Evolutionary conservation across 306 rosid genomes (phyloP).

Genomic region (Lupinus albus): DNA sequence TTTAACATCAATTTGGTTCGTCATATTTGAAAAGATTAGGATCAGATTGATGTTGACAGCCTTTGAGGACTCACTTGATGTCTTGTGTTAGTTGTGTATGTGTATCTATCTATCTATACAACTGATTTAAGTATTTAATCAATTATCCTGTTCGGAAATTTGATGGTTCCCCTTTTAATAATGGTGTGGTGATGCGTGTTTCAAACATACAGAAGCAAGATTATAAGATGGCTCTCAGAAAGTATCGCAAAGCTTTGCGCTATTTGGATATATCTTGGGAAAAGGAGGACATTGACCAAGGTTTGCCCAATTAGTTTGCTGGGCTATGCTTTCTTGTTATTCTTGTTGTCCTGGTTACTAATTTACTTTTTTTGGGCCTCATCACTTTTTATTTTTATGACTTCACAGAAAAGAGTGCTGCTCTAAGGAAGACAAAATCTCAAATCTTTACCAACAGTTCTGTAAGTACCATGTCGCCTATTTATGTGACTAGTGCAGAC

Average conservation of each 20-base stretch:
- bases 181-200: not conserved
- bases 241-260: slow-evolving; percentile 61
- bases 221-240: slow-evolving; percentile 52
- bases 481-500: slow-evolving; percentile 15
- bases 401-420: slow-evolving; percentile 49
- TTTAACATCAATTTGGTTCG: too few species aligned
- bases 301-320: slow-evolving; percentile 33
- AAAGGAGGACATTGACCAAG: slow-evolving; percentile 59
- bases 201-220: slow-evolving; percentile 49
- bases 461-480: slow-evolving; percentile 41
- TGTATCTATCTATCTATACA: too few species aligned
- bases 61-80: too few species aligned
- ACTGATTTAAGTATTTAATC: too few species aligned
- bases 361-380: slow-evolving; percentile 29
- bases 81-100: too few species aligned
- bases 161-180: not conserved
- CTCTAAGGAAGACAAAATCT: slow-evolving; percentile 59
- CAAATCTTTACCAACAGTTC: slow-evolving; percentile 61
- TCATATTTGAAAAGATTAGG: too few species aligned
- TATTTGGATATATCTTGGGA: slow-evolving; percentile 66
- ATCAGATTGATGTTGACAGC: too few species aligned
- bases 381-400: slow-evolving; percentile 1
- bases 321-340: not conserved
- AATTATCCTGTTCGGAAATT: not conserved
- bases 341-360: not conserved